These are phyloP conservation scores for Colletotrichum sp. DNA, from an alignment of 2,329 filamentous ascomycete genomes.

Conservation along the genomic window DNA sequence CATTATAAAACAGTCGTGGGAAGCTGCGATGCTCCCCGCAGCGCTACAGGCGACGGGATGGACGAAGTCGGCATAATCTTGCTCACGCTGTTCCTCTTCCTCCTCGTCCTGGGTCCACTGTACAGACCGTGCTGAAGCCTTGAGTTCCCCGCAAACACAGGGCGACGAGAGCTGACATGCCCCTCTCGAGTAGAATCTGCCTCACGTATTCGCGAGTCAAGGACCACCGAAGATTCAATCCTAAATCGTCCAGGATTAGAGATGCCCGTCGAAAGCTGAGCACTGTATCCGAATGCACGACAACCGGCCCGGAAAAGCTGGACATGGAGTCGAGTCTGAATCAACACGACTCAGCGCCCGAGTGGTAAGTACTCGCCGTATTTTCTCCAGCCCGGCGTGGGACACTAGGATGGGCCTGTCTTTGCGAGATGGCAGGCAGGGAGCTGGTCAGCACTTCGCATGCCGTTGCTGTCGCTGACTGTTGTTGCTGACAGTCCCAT, in stretches of 20 bases:
- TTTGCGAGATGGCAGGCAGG: background rate
- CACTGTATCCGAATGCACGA: conserved; percentile 30
- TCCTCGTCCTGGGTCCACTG: conserved; percentile 7
- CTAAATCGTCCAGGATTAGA: conserved; percentile 5
- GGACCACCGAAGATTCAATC: conserved; percentile 20
- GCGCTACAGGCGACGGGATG: background rate
- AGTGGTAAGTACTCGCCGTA: conserved; percentile 4
- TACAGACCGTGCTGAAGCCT: conserved; percentile 9
- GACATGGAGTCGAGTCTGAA: conserved; percentile 4
- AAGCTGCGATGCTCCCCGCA: background rate
- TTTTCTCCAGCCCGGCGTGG: background rate
- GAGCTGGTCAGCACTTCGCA: background rate
- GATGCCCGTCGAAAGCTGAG: conserved; percentile 32
- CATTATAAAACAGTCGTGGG: background rate
- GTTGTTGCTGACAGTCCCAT: conserved; percentile 30
- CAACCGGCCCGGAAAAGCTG: conserved; percentile 3
- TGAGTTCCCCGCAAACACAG: background rate
- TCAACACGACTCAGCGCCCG: background rate
- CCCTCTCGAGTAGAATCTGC: background rate
- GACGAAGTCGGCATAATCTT: conserved; percentile 17
- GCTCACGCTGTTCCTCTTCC: conserved; percentile 10
- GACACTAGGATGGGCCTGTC: background rate
- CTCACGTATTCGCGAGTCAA: conserved; percentile 1
- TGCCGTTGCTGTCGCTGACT: background rate
- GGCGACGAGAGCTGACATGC: background rate